Base-by-base conservation (phyloP, 371 early-diverging fungal species). In the Nematocida major region DNA sequence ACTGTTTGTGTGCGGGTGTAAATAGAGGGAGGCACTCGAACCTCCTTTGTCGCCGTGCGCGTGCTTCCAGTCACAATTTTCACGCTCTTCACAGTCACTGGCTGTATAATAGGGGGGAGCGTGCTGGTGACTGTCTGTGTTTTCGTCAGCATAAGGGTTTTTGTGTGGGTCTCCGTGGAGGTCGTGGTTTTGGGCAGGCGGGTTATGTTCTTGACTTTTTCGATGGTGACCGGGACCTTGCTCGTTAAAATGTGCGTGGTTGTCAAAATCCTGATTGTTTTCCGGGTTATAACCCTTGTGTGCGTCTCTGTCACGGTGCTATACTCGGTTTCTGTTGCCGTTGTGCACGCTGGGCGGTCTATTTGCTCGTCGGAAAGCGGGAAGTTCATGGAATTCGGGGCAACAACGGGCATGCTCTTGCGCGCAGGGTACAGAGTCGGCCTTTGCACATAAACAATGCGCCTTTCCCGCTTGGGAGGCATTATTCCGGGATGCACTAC, bases 11-110 rank as follows among this genome's bases (percentile, higher is more conserved):
- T 69, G 5, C 7, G 5, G 24, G 30, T 34, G 34, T 59, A 45
- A 26, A 59, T 42, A 18, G 45, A 42, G 22, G 62, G 76, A 11
- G 62, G 59, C 24, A 40, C 4, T 22, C 45, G 15, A 15, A 69
- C 49, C 2, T 4, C 40, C 38, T 13, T 45, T 13, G 24, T 48
- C 18, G 47, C 38, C 20, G 63, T 67, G 28, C 4, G 5, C 5
- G 63, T 36, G 20, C 20, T 45, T 3, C 26, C 47, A 22, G 62
- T 79, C 11, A 79, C 20, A 2, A 61, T 38, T 34, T 50, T n/a
- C 13, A 67, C 34, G 34, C 54, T 73, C 43, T 70, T 30, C 13
- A 53, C 2, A 18, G 68, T 67, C 28, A 79, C 30, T 2, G 48
- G 24, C 1, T 61, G 5, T 4, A 66, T 73, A 30, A 30, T 22